Base-by-base conservation (phyloP, 805 yeast genomes). In the Candida nemodendra region DNA sequence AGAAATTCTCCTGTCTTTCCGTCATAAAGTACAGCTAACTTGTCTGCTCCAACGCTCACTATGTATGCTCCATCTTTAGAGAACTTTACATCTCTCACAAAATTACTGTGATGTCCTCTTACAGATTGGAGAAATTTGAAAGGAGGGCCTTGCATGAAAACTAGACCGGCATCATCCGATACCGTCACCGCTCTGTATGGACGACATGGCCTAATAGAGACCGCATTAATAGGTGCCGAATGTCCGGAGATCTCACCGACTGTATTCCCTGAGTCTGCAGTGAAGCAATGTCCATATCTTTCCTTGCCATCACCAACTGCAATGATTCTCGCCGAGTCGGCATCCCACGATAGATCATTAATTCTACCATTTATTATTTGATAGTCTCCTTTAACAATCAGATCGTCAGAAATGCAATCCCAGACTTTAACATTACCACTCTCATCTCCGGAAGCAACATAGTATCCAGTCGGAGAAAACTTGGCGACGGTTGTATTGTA, bases 171-270 rank as follows among this genome's bases (percentile, higher is more conserved):
- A 59, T 93, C 98, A 56, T 90, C 96, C 27, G 95, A 78, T 7
- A 84, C 97, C 2, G 98, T 89, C 5, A 84, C 95, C 0, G 96
- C 96, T 40, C 96, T 71, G 67, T 84, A 87, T 8, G 99, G 99
- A 62, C 99, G 78, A 46, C 74, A 77, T 15, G 90, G 88, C 55
- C 84, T 82, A 48, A 91, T 82, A 40, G 84, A 78, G 15, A 89
- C 95, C 0, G 93, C 87, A 55, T 85, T 88, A 56, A 91, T 78
- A 32, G 76, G 78, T 18, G 87, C 81, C 13, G 91, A 74, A 59
- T 93, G 99, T 17, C 99, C 99, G 33, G 89, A 80, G 52, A 91
- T 82, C 57, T 93, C 98, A 38, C 99, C 99, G 30, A 93, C 80
- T n/a, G 96, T 79, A 63, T 93, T 93, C 44, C 99, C 99, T 1